A percentile compares a stretch with the other conserved stretches of the same genome.
These are phyloP conservation scores for Diaporthe eres DNA, from an alignment of 2,329 filamentous ascomycete species.

Conservation along the genomic window DNA sequence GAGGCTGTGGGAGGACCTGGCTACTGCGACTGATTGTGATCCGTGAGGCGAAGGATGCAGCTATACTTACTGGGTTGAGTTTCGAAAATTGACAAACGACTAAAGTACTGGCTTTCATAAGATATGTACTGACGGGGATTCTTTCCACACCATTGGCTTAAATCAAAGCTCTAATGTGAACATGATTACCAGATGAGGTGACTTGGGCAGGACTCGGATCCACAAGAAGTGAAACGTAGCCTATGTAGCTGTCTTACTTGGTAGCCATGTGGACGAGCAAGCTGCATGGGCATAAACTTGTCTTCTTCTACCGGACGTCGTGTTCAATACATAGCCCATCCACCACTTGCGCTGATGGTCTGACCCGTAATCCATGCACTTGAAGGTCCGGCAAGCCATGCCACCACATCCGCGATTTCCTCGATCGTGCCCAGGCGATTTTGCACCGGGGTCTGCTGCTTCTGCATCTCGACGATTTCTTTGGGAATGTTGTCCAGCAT, in stretches of 20 bases:
- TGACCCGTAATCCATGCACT: slow-evolving; percentile 68
- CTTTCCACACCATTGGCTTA: accelerated
- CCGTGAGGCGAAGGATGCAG: neutral
- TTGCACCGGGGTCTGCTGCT: slow-evolving; percentile 64
- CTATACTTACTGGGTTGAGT: no score
- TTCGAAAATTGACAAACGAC: neutral
- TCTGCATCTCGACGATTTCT: slow-evolving; percentile 64
- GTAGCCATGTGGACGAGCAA: neutral
- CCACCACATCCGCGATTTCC: slow-evolving; percentile 70
- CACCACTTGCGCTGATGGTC: slow-evolving; percentile 68
- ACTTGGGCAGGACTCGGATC: neutral
- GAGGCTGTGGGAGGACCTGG: slow-evolving; percentile 27
- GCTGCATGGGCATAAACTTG: neutral
- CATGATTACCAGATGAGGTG: neutral
- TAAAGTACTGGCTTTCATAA: neutral
- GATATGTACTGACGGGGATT: no score
- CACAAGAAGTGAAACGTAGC: no score
- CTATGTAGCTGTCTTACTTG: neutral
- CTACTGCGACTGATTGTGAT: slow-evolving; percentile 14
- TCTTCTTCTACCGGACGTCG: neutral
- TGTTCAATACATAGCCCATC: slow-evolving; percentile 45
- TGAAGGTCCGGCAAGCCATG: slow-evolving; percentile 65
- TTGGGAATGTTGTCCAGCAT: slow-evolving; percentile 67
- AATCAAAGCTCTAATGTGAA: neutral
- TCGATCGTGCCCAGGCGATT: slow-evolving; percentile 64